Percentiles rank a stretch among this genome's conserved stretches.
Conservation (phyloP, 2,329 filamentous ascomycete species). For the Xylaria sp. region DNA sequence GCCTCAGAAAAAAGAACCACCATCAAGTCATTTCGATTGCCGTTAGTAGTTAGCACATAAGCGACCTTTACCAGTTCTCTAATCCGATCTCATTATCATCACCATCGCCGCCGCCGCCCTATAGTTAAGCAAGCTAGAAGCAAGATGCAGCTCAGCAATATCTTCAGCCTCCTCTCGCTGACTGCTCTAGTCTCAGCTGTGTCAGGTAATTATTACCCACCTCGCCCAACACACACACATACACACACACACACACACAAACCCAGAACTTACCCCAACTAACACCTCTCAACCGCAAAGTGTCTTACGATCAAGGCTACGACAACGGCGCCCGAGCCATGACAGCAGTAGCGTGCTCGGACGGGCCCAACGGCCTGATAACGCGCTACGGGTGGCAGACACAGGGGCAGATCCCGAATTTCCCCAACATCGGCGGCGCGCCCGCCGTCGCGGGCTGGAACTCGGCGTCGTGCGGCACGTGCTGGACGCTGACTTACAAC, state of each 20-base stretch:
- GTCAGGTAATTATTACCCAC: conserved; percentile 39
- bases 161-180: conserved; percentile 47
- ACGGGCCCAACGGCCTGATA: conserved; percentile 74
- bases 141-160: conserved; percentile 50
- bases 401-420: conserved; percentile 62
- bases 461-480: conserved; percentile 67
- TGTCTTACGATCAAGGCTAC: conserved; percentile 79
- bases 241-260: background rate
- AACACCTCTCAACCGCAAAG: conserved; percentile 51
- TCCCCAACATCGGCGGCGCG: conserved; percentile 67
- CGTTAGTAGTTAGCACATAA: background rate
- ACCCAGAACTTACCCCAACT: conserved; percentile 8
- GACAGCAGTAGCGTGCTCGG: conserved; percentile 70
- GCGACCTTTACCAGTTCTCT: background rate
- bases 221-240: background rate
- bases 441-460: conserved; percentile 66
- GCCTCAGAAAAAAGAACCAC: background rate
- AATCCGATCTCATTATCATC: background rate
- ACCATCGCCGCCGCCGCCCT: background rate
- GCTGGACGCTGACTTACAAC: conserved; percentile 66
- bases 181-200: conserved; percentile 45
- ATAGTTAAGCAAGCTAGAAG: background rate
- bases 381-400: conserved; percentile 69
- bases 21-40: background rate
- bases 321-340: conserved; percentile 69